These are phyloP conservation scores for Adansonia grandidieri DNA, from an alignment of 441 rosid genomes.

Conservation along the genomic window DNA sequence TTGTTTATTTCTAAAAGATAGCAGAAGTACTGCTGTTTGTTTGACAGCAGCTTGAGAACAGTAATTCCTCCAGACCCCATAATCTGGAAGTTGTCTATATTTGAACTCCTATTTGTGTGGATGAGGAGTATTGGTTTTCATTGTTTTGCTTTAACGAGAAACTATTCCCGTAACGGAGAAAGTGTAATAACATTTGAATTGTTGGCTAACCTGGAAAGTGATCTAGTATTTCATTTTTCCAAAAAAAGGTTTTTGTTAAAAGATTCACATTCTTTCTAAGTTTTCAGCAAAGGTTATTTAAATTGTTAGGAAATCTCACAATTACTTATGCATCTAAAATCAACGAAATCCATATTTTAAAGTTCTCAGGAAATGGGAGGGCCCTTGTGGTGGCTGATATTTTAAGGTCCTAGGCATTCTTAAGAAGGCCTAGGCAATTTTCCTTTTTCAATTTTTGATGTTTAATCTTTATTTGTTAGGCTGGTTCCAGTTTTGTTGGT, in stretches of 20 bases:
- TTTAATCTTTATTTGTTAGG: slow-evolving; percentile 48
- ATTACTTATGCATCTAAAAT: slow-evolving; percentile 6
- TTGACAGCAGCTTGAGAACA: background rate
- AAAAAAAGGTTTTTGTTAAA: background rate
- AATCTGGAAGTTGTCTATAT: background rate
- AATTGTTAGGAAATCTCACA: background rate
- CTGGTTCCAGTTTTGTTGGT: slow-evolving; percentile 87
- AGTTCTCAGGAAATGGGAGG: background rate
- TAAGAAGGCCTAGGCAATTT: background rate
- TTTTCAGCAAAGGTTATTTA: background rate
- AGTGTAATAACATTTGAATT: background rate
- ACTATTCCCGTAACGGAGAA: background rate
- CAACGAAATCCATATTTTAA: background rate
- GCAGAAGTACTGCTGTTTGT: background rate
- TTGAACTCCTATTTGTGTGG: slow-evolving; percentile 1
- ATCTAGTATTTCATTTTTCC: background rate
- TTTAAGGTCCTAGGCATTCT: background rate
- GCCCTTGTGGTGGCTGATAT: slow-evolving; percentile 3
- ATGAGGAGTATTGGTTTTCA: background rate
- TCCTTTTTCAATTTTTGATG: slow-evolving; percentile 12
- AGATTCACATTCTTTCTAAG: background rate
- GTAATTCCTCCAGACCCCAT: slow-evolving; percentile 4
- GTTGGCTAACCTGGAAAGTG: slow-evolving; percentile 3
- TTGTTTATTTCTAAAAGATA: slow-evolving; percentile 1
- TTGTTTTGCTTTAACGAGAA: background rate